Evolutionary conservation across 176 grass and related monocot genomes (phyloP).

Genomic region (Metroxylon sagu): DNA sequence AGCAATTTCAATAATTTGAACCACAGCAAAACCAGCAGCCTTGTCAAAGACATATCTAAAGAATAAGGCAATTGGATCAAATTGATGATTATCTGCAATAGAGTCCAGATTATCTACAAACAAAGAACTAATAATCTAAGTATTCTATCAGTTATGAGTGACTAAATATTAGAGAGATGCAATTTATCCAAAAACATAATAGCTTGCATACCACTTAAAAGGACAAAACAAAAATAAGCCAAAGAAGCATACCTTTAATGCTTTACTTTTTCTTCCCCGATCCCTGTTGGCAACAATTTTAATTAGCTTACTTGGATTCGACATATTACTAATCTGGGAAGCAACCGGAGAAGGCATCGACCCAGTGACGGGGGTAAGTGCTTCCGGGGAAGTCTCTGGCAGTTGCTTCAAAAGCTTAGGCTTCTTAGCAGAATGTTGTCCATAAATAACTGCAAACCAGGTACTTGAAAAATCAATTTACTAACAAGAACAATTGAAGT

Average conservation of each 20-base stretch:
- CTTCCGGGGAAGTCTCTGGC: constrained; percentile 44
- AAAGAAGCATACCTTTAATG: constrained; percentile 38
- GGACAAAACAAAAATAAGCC: constrained; percentile 12
- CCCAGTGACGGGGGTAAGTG: constrained; percentile 30
- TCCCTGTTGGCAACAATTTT: constrained; percentile 74
- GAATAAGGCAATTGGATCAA: too few species aligned
- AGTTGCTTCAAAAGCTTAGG: constrained; percentile 55
- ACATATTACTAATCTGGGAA: constrained; percentile 87
- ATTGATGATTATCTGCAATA: too few species aligned
- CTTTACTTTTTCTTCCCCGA: constrained; percentile 75
- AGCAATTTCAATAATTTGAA: too few species aligned
- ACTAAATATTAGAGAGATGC: too few species aligned
- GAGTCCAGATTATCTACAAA: too few species aligned
- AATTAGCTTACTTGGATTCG: constrained; percentile 71
- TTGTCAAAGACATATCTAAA: too few species aligned
- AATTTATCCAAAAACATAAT: too few species aligned
- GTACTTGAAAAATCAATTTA: too few species aligned
- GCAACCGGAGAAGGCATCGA: constrained; percentile 60
- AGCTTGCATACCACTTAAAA: background rate
- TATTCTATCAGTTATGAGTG: too few species aligned
- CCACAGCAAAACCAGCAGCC: too few species aligned
- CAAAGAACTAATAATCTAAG: too few species aligned
- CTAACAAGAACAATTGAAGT: too few species aligned
- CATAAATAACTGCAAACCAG: constrained; percentile 44
- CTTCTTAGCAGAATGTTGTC: constrained; percentile 73